Evolutionary conservation across 164 flowering plant genomes (phyloP), one percentile per base, ranked within the genome.

Genomic region (Nymphaea thermarum): DNA sequence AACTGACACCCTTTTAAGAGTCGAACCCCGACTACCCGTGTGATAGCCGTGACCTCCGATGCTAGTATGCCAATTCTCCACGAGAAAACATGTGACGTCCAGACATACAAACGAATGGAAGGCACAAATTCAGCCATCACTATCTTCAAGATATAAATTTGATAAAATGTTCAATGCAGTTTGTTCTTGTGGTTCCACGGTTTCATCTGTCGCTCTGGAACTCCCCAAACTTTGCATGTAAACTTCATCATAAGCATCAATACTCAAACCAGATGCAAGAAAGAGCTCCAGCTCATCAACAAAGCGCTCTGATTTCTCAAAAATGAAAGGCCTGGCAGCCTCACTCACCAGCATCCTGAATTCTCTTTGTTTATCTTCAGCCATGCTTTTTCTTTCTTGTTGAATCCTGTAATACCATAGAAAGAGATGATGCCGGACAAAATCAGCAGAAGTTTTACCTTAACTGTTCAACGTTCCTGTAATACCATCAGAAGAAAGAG

Each of bases 201-300:
- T 12, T 47, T 47, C 55, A 47, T 47, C 55, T 47, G 55, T 47
- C 4, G 55, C 7, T 3, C 12, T 12, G 11, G 55, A 47, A 6
- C 12, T 47, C 55, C 12, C 11, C 68, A 86, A 53, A 63, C 80
- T 75, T 61, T 85, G 83, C 75, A 71, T 71, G 72, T 80, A 91
- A 43, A 84, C 89, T 74, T 85, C 78, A 77, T 89, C 96, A 69
- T 83, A 94, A 43, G 95, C 96, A 68, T 83, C 83, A n/a, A 87
- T 72, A 67, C 77, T 88, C 67, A 91, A 73, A 3, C 89, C 90
- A 7, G 97, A 88, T 66, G 85, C 89, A 64, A 91, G 86, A 82
- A 94, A 94, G 17, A 91, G 73, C 71, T 93, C 96, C 62, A 88
- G 25, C 80, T 93, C 98, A 36, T 79, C 63, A 53, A 88, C 90